A percentile compares a stretch with the other conserved stretches of the same genome.
phyloP scores from a whole-genome alignment of 2,329 filamentous ascomycete genomes.

The Malbranchea cinnamomea region DNA sequence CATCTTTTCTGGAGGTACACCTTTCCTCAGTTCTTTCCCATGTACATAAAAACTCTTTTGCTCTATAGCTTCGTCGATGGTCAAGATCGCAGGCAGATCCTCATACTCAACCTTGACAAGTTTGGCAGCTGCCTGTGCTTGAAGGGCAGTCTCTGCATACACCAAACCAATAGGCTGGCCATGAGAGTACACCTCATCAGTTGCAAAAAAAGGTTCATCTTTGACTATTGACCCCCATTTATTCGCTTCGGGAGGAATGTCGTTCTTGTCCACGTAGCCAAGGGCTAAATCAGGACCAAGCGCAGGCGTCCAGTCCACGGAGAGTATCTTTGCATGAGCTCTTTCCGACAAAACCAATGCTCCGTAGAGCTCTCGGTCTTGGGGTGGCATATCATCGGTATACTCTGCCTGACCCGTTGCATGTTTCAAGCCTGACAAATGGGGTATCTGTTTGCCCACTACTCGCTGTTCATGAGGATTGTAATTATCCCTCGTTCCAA shows the following conservation, averaged over 20 bases:
- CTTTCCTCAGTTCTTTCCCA: conserved; percentile 62
- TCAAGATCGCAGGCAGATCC: conserved; percentile 66
- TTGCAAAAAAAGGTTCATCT: conserved; percentile 72
- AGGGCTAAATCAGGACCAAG: conserved; percentile 64
- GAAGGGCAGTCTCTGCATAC: conserved; percentile 55
- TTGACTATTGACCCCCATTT: conserved; percentile 61
- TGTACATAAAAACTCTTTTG: conserved; percentile 66
- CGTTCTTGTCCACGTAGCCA: conserved; percentile 59
- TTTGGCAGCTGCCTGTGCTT: conserved; percentile 56
- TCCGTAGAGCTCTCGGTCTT: conserved; percentile 68
- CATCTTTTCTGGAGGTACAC: conserved; percentile 34
- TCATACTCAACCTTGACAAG: conserved; percentile 73
- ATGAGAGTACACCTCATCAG: conserved; percentile 63
- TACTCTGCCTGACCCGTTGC: conserved; percentile 78
- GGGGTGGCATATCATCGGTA: conserved; percentile 68
- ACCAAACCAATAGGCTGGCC: conserved; percentile 77
- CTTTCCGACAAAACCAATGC: conserved; percentile 67
- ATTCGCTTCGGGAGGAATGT: conserved; percentile 61
- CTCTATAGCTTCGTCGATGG: conserved; percentile 78
- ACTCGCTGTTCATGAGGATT: conserved; percentile 58
- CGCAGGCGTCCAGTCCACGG: conserved; percentile 55
- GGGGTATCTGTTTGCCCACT: conserved; percentile 63
- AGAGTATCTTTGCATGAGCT: conserved; percentile 65
- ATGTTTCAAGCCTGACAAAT: conserved; percentile 75
- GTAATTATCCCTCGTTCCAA: conserved; percentile 54